Percentiles rank a stretch among this genome's conserved stretches.
Conservation (phyloP, 108 stramenopile genomes). For the Nannochloropsis granulata region DNA sequence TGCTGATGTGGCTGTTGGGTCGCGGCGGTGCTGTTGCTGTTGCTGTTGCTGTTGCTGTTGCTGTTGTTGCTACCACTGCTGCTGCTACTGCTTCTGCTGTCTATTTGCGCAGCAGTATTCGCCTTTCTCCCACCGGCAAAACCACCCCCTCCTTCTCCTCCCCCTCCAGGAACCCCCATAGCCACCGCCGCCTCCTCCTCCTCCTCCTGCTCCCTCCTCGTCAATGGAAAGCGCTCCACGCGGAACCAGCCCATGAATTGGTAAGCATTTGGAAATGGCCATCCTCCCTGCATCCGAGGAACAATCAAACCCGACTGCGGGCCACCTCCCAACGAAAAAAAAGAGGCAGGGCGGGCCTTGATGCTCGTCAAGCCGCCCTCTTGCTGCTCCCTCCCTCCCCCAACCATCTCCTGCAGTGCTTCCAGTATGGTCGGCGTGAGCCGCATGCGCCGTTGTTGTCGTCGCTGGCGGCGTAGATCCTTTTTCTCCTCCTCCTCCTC, state of each 20-base stretch:
- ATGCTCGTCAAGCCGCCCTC: not conserved
- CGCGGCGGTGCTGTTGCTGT: not conserved
- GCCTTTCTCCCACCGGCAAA: not conserved
- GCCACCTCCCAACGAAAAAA: not conserved
- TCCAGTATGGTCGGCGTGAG: not conserved
- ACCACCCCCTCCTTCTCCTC: not conserved
- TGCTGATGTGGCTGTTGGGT: not conserved
- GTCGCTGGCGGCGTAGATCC: not conserved
- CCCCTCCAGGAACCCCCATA: not conserved
- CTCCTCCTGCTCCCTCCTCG: not conserved
- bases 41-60: not conserved
- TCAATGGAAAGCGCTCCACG: not conserved
- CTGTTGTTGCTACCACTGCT: not conserved
- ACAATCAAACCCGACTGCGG: not conserved
- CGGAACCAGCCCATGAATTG: not conserved
- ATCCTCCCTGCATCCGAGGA: not conserved
- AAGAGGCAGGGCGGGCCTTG: not conserved
- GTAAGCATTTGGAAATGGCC: not conserved
- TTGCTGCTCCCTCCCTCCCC: not conserved
- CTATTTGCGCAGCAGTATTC: not conserved
- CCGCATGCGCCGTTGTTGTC: not conserved
- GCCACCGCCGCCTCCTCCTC: not conserved
- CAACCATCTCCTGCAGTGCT: not conserved
- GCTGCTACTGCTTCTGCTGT: not conserved
- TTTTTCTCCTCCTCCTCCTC: not conserved